Conservation (phyloP, 768 basidiomycete genomes). For the Leccinum rimulosum region DNA sequence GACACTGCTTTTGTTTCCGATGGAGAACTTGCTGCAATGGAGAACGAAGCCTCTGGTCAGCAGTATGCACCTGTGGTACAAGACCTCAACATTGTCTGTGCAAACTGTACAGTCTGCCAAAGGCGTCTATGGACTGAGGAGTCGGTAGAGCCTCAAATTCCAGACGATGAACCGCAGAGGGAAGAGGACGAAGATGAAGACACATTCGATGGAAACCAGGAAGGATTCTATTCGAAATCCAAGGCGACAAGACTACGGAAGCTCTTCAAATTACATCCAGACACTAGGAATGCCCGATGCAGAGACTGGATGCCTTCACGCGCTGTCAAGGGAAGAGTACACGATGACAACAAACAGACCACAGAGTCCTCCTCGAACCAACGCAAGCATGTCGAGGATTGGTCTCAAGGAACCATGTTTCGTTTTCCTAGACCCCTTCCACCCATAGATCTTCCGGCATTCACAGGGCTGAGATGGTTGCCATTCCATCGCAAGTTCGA, state of each 20-base stretch:
- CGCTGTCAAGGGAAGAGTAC: not conserved
- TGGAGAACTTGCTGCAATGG: not conserved
- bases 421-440: not conserved
- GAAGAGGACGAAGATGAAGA: not conserved
- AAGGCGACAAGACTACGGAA: not conserved
- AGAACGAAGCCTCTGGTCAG: not conserved
- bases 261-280: not conserved
- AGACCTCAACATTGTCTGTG: not conserved
- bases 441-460: not conserved
- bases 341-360: not conserved
- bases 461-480: not conserved
- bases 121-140: not conserved
- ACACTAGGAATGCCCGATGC: not conserved
- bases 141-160: not conserved
- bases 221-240: not conserved
- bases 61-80: not conserved
- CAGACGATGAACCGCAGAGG: not conserved
- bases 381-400: not conserved
- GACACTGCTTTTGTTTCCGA: not conserved
- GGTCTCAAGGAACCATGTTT: not conserved
- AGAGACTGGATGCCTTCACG: not conserved
- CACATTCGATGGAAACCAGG: not conserved
- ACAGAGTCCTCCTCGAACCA: not conserved
- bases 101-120: not conserved
- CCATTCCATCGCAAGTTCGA: not conserved